Conservation (phyloP, 257 asterid genomes). For the Lycium barbarum region DNA sequence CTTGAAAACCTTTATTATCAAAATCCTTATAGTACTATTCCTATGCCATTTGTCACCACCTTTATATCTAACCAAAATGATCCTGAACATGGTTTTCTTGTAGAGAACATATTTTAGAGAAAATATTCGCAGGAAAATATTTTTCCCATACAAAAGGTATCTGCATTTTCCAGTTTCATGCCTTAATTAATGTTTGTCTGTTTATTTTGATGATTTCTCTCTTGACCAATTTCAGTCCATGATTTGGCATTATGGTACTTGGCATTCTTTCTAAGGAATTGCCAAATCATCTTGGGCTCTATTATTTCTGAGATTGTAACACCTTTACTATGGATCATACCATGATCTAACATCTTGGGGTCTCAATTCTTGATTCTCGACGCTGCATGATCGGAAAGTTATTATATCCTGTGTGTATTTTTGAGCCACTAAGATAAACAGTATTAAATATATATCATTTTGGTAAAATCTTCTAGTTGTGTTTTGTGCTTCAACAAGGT, state of each 20-base stretch:
- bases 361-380: not conserved
- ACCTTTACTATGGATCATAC: not conserved
- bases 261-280: not conserved
- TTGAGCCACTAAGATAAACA: not conserved
- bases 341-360: not conserved
- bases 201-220: not conserved
- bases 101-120: not conserved
- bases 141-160: not conserved
- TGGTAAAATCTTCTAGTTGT: not conserved
- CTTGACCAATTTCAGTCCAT: not conserved
- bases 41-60: not conserved
- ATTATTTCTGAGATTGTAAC: slow-evolving; percentile 19
- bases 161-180: slow-evolving; percentile 20
- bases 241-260: not conserved
- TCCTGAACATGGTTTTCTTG: not conserved
- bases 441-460: not conserved
- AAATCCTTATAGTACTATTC: not conserved
- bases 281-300: not conserved
- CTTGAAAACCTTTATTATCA: not conserved
- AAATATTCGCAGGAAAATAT: not conserved
- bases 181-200: not conserved
- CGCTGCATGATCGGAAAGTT: not conserved
- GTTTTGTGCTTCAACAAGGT: slow-evolving; percentile 1
- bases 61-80: not conserved
- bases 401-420: not conserved